Percentiles rank a stretch among this genome's conserved stretches.
Conservation (phyloP, 2,329 filamentous ascomycete species). For the Lachnum nothofagi region DNA sequence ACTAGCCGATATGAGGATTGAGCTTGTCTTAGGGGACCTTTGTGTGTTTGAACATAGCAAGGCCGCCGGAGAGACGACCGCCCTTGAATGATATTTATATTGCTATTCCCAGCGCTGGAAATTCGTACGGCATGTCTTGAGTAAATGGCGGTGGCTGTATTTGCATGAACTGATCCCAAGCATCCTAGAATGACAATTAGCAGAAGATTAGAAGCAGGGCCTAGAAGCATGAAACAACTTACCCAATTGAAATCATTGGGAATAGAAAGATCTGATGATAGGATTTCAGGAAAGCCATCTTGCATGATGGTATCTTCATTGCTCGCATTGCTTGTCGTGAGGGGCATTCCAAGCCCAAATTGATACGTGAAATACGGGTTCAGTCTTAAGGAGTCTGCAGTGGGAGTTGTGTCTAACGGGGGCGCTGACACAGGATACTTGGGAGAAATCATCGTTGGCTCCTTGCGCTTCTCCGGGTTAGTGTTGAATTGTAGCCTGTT, state of each 20-base stretch:
- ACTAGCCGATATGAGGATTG: too few relatives aligned
- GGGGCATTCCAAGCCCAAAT: slow-evolving; percentile 1
- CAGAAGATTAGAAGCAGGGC: not conserved
- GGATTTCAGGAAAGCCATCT: slow-evolving; percentile 16
- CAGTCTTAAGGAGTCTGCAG: slow-evolving; percentile 7
- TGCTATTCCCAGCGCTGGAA: not conserved
- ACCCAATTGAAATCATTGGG: slow-evolving; percentile 25
- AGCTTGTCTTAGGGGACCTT: too few relatives aligned
- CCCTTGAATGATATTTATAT: not conserved
- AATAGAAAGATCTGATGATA: slow-evolving; percentile 15
- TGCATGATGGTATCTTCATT: slow-evolving; percentile 12
- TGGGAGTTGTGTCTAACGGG: not conserved
- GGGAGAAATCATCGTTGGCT: not conserved
- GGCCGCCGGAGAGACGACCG: not conserved
- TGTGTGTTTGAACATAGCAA: too few relatives aligned
- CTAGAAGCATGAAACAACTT: not conserved
- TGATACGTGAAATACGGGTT: slow-evolving; percentile 10
- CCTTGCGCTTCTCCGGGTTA: not conserved
- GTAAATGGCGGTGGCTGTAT: slow-evolving; percentile 2
- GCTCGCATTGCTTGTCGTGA: not conserved
- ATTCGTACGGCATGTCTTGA: not conserved
- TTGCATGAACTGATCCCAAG: slow-evolving; percentile 21
- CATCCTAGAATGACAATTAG: slow-evolving; percentile 14
- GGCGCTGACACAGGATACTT: slow-evolving; percentile 2
- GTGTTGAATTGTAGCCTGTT: slow-evolving; percentile 11